Base-by-base conservation (phyloP, 345 rosid species). In the Acer negundo region DNA sequence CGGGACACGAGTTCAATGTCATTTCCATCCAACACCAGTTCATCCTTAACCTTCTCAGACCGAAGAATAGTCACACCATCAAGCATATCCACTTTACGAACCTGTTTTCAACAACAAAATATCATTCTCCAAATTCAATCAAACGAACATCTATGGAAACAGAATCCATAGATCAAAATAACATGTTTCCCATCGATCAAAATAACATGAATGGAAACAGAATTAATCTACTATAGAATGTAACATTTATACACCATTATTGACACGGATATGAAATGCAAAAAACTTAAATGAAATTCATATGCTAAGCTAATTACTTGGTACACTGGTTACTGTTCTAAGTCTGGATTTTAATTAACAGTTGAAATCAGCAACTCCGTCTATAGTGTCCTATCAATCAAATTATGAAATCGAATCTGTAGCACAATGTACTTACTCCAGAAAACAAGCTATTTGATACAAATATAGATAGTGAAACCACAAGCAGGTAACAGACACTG, bases 41-140 rank as follows among this genome's bases (percentile, higher is more conserved):
- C 90, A 85, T 87, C 90, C 71, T 87, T 87, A 10, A 85, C 86
- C 77, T 85, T 87, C 73, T 87, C 90, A 65, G 88, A 84, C 7
- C 90, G 81, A 40, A 81, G 67, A 79, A 87, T 82, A 19, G 53
- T 67, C 6, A 87, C 90, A 15, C 90, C 90, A 3, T 85, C 82
- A 2, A 87, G 75, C 90, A 87, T 87, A 16, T 87, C 90, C 8
- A 87, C 90, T 68, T 87, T 87, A 74, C 90, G 81, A 1, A 87
- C 90, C 90, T 86, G 72, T 64, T 22, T 35, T 24, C 42, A 74
- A 24, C 22, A 53, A 22, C 23, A 20, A 22, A 40, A 10, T 0
- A 20, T 56, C 59, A 38, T 65, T 0, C 3, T 22, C 63, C 26
- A 0, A 20, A 35, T 35, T 59, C 22, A 59, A 59, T 20, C 10